These are phyloP conservation scores for Artemisia tridentata DNA, from an alignment of 129 eudicot genomes.

Conservation along the genomic window DNA sequence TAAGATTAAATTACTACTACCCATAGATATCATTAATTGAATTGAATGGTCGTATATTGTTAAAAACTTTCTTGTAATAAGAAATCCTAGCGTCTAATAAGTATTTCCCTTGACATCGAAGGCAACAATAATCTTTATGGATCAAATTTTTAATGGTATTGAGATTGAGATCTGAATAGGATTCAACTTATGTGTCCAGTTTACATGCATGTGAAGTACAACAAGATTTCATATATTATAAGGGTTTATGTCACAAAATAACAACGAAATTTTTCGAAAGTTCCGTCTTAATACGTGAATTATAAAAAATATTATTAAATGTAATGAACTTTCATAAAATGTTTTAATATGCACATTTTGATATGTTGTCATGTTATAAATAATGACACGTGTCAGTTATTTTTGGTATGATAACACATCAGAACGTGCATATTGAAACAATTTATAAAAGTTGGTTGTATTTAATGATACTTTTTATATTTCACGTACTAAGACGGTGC, in stretches of 20 bases:
- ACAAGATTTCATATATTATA: conserved; percentile 21
- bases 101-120: conserved; percentile 20
- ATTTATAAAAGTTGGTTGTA: too few relatives aligned
- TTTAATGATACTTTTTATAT: too few relatives aligned
- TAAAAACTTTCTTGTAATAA: conserved; percentile 18
- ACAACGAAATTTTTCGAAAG: too few relatives aligned
- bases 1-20: not conserved
- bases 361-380: too few relatives aligned
- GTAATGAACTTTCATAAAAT: too few relatives aligned
- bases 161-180: conserved; percentile 34
- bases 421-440: too few relatives aligned
- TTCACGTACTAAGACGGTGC: too few relatives aligned
- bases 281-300: too few relatives aligned
- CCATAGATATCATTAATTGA: not conserved
- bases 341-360: too few relatives aligned
- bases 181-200: conserved; percentile 11
- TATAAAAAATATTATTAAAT: too few relatives aligned
- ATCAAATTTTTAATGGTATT: conserved; percentile 16
- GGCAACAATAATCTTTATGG: conserved; percentile 26
- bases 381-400: too few relatives aligned
- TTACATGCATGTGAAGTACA: conserved; percentile 37
- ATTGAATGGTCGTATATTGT: not conserved
- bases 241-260: not conserved
- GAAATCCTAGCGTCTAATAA: not conserved
- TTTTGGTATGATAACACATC: too few relatives aligned